phyloP scores from a whole-genome alignment of 225 moss, liverwort and hornwort genomes.

The Lunularia cruciata region DNA sequence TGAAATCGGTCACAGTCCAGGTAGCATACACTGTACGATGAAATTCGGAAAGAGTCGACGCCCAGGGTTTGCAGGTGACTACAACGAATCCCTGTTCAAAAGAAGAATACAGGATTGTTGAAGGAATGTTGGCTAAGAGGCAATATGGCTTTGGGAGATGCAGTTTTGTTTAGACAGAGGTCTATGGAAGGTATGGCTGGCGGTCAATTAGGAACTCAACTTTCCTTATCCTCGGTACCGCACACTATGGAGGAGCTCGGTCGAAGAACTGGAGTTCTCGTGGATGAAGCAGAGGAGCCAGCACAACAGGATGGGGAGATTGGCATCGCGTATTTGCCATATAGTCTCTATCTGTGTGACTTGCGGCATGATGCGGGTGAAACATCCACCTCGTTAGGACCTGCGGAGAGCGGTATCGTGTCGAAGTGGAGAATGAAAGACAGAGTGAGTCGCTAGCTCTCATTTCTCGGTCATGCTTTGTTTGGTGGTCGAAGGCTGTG shows the following conservation, averaged over 20 bases:
- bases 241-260: conserved; percentile 47
- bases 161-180: conserved; percentile 65
- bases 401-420: conserved; percentile 62
- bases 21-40: conserved; percentile 35
- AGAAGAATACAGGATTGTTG: conserved; percentile 26
- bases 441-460: conserved; percentile 57
- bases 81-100: conserved; percentile 19
- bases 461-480: background rate
- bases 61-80: conserved; percentile 9
- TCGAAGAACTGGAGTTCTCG: conserved; percentile 31
- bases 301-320: conserved; percentile 39
- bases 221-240: conserved; percentile 37
- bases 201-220: conserved; percentile 60
- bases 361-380: conserved; percentile 85
- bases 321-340: conserved; percentile 54
- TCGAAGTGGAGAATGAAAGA: conserved; percentile 99
- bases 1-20: conserved; percentile 25
- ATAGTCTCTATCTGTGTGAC: conserved; percentile 71
- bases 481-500: background rate
- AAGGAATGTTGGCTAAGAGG: conserved; percentile 47
- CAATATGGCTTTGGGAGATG: conserved; percentile 75
- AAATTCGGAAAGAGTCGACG: conserved; percentile 22
- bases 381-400: conserved; percentile 37
- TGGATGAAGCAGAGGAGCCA: conserved; percentile 57
- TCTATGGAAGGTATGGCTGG: conserved; percentile 73